Evolutionary conservation across 768 basidiomycete species (phyloP).

Genomic region (Naematelia encephala): DNA sequence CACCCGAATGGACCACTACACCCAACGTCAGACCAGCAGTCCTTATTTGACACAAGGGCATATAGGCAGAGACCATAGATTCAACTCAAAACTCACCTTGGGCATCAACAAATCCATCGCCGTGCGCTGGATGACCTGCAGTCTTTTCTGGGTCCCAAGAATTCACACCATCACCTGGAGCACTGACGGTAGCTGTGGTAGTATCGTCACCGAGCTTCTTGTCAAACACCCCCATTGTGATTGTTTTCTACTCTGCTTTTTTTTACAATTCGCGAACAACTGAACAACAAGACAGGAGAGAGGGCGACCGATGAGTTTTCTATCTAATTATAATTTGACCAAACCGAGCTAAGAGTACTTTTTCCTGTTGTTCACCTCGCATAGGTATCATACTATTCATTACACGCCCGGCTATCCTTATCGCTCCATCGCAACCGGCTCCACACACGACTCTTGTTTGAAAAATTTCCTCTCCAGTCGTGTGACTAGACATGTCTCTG

Average conservation of each 20-base stretch:
- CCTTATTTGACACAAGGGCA: too few relatives aligned
- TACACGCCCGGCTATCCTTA: background rate
- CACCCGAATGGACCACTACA: slow-evolving; percentile 36
- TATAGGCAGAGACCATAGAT: background rate
- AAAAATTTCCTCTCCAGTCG: background rate
- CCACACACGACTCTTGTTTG: background rate
- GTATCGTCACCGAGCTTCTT: background rate
- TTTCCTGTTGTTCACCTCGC: background rate
- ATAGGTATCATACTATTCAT: background rate
- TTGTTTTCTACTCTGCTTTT: background rate
- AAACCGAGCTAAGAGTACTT: too few relatives aligned
- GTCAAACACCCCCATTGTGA: background rate
- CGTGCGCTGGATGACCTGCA: background rate
- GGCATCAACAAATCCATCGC: background rate
- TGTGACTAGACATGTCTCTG: too few relatives aligned
- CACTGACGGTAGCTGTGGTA: background rate
- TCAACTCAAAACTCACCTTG: background rate
- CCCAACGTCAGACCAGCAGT: too few relatives aligned
- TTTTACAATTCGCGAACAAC: background rate
- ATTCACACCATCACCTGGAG: background rate
- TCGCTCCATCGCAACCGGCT: too few relatives aligned
- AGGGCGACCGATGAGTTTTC: too few relatives aligned
- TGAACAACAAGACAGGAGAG: too few relatives aligned
- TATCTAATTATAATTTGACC: too few relatives aligned
- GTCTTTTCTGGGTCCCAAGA: background rate